Base-by-base conservation (phyloP, 257 asterid species). In the Rehmannia glutinosa region DNA sequence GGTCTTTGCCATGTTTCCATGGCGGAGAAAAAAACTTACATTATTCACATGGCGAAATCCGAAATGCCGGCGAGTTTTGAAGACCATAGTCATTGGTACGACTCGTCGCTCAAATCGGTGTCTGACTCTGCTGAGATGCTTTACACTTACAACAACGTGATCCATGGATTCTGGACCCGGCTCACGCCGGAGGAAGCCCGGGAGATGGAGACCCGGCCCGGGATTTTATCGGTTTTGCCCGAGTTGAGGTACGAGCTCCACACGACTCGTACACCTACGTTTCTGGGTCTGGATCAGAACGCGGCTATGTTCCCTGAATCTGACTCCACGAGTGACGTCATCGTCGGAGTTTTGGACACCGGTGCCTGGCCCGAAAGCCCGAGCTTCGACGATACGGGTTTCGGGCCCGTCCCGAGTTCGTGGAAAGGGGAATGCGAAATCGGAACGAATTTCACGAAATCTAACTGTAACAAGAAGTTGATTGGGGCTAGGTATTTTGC, bases 341-440 rank as follows among this genome's bases (percentile, higher is more conserved):
- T 87, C 3, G 74, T 94, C 23, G 97, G 90, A 0, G 95, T 91
- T 42, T 55, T 94, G 5, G 99, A 94, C 62, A 91, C 96, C 8
- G 99, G 99, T 0, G 91, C 76, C 4, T 94, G 99, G 97, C 99
- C 99, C 8, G 99, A 91, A 53, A 85, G 95, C 76, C 89, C 83
- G 78, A 91, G 99, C 46, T 91, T 65, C 47, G 90, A 79, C 7
- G 99, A 90, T 25, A 62, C 74, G 41, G 99, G 96, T 0, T 52
- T 90, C 52, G 89, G 90, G 5, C 78, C 96, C 1, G 49, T 90
- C 0, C 99, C 97, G 1, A 75, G 47, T 56, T 78, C 83, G 0
- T 94, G 99, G 99, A 94, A 64, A 75, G 97, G 99, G 0, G 80
- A 69, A 10, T 94, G 97, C 12, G 88, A 90, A 68, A 16, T 73